Percentiles rank a stretch among this genome's conserved stretches.
These are phyloP conservation scores for Entomophthora muscae DNA, from an alignment of 371 early-diverging fungal genomes.

Conservation along the genomic window DNA sequence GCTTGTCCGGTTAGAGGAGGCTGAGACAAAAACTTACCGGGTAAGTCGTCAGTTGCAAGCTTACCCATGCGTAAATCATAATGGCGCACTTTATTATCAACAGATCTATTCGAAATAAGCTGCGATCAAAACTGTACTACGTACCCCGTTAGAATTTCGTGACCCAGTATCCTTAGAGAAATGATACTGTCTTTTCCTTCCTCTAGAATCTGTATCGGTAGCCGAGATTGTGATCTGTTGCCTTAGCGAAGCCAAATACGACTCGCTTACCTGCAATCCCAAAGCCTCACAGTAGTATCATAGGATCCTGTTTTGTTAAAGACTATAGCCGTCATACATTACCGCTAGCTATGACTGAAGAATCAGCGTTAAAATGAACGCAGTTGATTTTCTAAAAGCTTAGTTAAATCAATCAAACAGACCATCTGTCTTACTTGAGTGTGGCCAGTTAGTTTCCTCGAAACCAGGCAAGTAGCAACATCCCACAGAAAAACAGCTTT, in stretches of 20 bases:
- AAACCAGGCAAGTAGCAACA: conserved; percentile 40
- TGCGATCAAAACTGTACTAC: neutral
- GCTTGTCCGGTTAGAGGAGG: conserved; percentile 19
- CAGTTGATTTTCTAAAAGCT: conserved; percentile 50
- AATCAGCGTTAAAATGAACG: conserved; percentile 61
- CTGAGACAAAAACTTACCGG: conserved; percentile 24
- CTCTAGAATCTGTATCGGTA: conserved; percentile 69
- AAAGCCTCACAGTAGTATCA: conserved; percentile 74
- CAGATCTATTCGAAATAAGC: conserved; percentile 24
- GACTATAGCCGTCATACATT: conserved; percentile 2
- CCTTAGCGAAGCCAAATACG: neutral
- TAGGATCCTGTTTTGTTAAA: conserved; percentile 40
- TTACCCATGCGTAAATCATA: conserved; percentile 73
- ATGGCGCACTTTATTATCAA: conserved; percentile 63
- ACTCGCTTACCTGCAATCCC: conserved; percentile 56
- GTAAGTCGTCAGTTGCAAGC: conserved; percentile 47
- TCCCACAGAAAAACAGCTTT: conserved; percentile 1
- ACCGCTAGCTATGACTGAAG: conserved; percentile 60
- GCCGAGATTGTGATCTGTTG: conserved; percentile 30
- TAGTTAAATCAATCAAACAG: neutral
- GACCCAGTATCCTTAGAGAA: conserved; percentile 42
- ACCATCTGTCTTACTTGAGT: conserved; percentile 29
- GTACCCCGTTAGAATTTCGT: conserved; percentile 60
- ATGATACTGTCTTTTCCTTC: conserved; percentile 80
- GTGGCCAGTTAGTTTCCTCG: conserved; percentile 66